A percentile compares a stretch with the other conserved stretches of the same genome.
These are phyloP conservation scores for Cladorrhinum sp. DNA, from an alignment of 2,329 filamentous ascomycete genomes.

Conservation along the genomic window DNA sequence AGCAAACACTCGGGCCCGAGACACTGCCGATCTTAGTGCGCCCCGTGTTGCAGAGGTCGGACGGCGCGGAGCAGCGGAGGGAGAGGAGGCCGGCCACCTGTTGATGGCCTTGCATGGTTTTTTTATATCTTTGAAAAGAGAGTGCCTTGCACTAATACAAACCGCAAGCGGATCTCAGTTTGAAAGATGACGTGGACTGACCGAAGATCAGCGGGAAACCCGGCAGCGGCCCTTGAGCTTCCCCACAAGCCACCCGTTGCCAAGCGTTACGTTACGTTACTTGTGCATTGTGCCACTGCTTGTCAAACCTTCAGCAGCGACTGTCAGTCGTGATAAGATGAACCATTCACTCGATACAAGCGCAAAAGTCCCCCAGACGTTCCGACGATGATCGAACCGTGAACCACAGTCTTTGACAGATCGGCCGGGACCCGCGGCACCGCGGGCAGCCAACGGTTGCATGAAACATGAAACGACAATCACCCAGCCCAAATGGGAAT, in stretches of 20 bases:
- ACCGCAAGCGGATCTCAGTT: neutral
- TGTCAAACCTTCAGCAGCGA: neutral
- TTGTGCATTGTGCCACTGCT: neutral
- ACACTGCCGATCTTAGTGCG: neutral
- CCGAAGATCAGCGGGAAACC: neutral
- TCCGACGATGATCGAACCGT: neutral
- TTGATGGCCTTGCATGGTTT: too few species aligned
- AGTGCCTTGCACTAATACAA: too few species aligned
- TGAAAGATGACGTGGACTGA: neutral
- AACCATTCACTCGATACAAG: neutral
- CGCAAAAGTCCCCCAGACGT: neutral
- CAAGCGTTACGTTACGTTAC: neutral
- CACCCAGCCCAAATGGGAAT: constrained; percentile 2
- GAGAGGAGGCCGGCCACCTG: neutral
- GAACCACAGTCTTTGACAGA: neutral
- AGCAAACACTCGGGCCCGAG: neutral
- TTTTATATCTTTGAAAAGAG: too few species aligned
- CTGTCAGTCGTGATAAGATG: neutral
- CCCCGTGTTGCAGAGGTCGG: neutral
- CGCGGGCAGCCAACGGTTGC: neutral
- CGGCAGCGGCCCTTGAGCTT: neutral
- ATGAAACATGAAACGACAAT: constrained; percentile 14
- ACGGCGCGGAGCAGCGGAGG: neutral
- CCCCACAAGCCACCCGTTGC: neutral
- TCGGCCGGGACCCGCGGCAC: neutral